Evolutionary conservation across 768 basidiomycete genomes (phyloP).

Genomic region (Lentinula raphanica): DNA sequence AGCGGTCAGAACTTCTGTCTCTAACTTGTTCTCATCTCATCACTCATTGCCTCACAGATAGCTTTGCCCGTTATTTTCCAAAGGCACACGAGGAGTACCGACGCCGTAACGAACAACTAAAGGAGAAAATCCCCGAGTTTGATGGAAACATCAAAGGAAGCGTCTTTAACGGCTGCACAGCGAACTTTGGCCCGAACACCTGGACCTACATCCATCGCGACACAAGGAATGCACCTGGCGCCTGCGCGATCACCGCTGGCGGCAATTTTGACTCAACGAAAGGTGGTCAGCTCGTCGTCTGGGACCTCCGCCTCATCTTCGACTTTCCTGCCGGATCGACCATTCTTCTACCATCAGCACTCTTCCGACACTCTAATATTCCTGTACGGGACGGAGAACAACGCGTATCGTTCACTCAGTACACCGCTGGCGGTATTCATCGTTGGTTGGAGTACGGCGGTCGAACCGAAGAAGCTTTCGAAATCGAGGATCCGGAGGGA

Average conservation of each 20-base stretch:
- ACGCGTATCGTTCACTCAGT: conserved; percentile 10
- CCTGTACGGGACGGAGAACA: conserved; percentile 5
- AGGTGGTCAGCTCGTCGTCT: too few species aligned
- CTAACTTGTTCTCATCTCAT: neutral
- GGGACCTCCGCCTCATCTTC: too few species aligned
- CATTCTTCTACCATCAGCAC: conserved; percentile 13
- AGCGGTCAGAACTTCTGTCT: neutral
- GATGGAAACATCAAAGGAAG: neutral
- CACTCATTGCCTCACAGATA: too few species aligned
- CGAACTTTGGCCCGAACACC: neutral
- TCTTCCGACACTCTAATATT: conserved; percentile 10
- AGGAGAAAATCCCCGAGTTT: neutral
- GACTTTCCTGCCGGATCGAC: too few species aligned
- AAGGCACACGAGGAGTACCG: neutral
- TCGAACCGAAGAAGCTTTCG: neutral
- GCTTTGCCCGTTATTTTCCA: neutral
- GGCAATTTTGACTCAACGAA: too few species aligned
- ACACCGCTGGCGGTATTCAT: conserved; percentile 9
- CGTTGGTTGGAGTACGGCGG: conserved; percentile 8
- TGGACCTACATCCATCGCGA: neutral
- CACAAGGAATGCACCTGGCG: neutral
- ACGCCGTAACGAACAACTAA: neutral
- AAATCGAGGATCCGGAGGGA: neutral
- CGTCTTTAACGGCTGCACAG: neutral
- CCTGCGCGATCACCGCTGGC: neutral